A percentile compares a stretch with the other conserved stretches of the same genome.
Conservation (phyloP, 1,284 basidiomycete species). For the Flammula alnicola region DNA sequence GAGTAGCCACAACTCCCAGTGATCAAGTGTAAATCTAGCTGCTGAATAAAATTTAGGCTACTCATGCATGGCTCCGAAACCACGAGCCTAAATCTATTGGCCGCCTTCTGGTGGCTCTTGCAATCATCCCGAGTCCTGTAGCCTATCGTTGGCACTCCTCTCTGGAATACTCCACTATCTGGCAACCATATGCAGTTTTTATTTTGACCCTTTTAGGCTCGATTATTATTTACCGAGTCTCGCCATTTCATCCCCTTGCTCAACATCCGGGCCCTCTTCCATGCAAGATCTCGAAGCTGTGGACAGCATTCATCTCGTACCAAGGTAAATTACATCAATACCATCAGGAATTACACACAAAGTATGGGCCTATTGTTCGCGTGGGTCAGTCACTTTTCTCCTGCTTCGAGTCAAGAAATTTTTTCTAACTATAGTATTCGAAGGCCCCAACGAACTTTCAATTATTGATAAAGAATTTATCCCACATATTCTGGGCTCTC, state of each 20-base stretch:
- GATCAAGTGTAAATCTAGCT: too few species aligned
- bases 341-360: constrained; percentile 35
- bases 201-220: constrained; percentile 20
- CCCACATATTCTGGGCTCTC: constrained; percentile 33
- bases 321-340: constrained; percentile 36
- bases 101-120: not conserved
- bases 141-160: not conserved
- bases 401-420: too few species aligned
- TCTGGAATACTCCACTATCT: not conserved
- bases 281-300: constrained; percentile 39
- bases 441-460: constrained; percentile 45
- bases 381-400: constrained; percentile 43
- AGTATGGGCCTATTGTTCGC: constrained; percentile 44
- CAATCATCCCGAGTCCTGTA: not conserved
- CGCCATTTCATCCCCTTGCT: constrained; percentile 49
- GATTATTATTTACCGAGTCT: constrained; percentile 41
- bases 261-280: constrained; percentile 43
- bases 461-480: constrained; percentile 36
- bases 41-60: not conserved
- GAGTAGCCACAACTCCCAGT: too few species aligned
- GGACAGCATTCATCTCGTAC: constrained; percentile 30
- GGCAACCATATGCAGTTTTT: constrained; percentile 7
- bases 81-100: not conserved
- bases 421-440: not conserved
- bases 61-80: constrained; percentile 8